phyloP scores from a whole-genome alignment of 257 asterid species.

The Lycium ferocissimum region DNA sequence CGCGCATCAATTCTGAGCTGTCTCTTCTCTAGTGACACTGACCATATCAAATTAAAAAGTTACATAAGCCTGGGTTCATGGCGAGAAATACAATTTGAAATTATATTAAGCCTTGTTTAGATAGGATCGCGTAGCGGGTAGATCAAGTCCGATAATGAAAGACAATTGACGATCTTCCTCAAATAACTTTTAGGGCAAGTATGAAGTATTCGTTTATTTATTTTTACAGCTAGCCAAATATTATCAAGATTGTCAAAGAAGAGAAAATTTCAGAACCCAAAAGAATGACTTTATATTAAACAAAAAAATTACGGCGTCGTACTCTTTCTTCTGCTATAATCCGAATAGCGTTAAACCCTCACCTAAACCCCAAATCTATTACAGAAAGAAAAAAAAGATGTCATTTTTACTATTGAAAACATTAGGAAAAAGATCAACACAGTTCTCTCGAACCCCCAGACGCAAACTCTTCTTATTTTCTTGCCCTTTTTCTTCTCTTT shows the following conservation, averaged over 20 bases:
- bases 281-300: no score
- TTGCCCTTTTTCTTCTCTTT: slow-evolving; percentile 43
- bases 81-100: background rate
- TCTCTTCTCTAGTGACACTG: background rate
- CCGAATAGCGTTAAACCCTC: slow-evolving; percentile 8
- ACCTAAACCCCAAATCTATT: slow-evolving; percentile 25
- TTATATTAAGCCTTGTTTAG: background rate
- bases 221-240: background rate
- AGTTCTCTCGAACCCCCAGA: slow-evolving; percentile 23
- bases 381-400: slow-evolving; percentile 43
- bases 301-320: background rate
- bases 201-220: background rate
- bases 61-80: background rate
- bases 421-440: slow-evolving; percentile 39
- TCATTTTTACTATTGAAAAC: slow-evolving; percentile 50
- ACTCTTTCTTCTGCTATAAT: background rate
- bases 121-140: background rate
- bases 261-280: background rate
- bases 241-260: no score
- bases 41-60: background rate
- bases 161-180: background rate
- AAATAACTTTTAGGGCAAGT: background rate
- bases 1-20: background rate
- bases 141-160: background rate
- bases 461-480: slow-evolving; percentile 35